These are phyloP conservation scores for Podospora pseudoanserina DNA, from an alignment of 495 filamentous ascomycete genomes.

Conservation along the genomic window DNA sequence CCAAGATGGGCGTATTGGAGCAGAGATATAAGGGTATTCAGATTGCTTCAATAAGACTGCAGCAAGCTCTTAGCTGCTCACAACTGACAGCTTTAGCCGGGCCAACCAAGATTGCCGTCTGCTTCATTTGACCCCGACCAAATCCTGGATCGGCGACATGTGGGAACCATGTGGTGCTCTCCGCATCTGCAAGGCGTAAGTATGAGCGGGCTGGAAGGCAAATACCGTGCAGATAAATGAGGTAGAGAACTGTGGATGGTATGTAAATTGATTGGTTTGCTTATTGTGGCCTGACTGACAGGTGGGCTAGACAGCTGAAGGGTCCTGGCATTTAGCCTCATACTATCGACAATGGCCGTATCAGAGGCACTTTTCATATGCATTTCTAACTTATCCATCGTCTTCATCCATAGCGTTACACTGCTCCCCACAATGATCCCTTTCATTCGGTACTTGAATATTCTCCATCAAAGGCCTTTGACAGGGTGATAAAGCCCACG, in stretches of 20 bases:
- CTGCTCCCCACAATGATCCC: constrained; percentile 17
- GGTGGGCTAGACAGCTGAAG: not conserved
- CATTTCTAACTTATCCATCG: constrained; percentile 13
- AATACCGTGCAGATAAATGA: not conserved
- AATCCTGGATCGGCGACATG: constrained; percentile 2
- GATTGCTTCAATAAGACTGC: constrained; percentile 9
- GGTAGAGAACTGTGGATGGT: not conserved
- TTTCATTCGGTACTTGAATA: constrained; percentile 18
- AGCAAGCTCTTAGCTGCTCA: not conserved
- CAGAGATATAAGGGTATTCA: not conserved
- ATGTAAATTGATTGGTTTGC: not conserved
- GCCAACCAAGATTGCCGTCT: constrained; percentile 1
- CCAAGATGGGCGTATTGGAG: not conserved
- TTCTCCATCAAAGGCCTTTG: not conserved
- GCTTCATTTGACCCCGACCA: not conserved
- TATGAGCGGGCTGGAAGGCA: not conserved
- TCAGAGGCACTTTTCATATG: constrained; percentile 7
- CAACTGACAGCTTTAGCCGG: constrained; percentile 13
- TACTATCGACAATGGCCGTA: constrained; percentile 1
- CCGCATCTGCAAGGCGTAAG: not conserved
- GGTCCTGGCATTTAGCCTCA: constrained; percentile 13
- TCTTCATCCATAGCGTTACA: constrained; percentile 17
- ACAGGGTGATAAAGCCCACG: not conserved
- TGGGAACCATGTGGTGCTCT: not conserved
- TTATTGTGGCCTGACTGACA: constrained; percentile 6